A percentile compares a stretch with the other conserved stretches of the same genome.
Evolutionary conservation across 108 stramenopile species (phyloP).

Genomic region (Epithemia pelagica): DNA sequence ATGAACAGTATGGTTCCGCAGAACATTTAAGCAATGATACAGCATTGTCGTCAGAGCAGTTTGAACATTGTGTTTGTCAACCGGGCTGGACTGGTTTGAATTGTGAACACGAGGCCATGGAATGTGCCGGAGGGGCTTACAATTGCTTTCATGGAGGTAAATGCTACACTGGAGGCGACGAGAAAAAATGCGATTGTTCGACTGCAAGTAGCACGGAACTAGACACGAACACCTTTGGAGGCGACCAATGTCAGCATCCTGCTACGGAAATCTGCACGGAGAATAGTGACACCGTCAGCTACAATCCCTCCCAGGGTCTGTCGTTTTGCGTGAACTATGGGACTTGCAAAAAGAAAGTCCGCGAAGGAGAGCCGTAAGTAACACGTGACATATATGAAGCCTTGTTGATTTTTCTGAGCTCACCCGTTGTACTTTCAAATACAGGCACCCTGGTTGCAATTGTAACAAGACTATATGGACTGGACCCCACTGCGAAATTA

Average conservation of each 20-base stretch:
- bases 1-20: slow-evolving; percentile 5
- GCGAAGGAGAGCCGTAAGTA: slow-evolving; percentile 11
- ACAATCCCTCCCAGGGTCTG: slow-evolving; percentile 11
- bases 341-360: slow-evolving; percentile 28
- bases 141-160: slow-evolving; percentile 38
- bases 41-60: slow-evolving; percentile 13
- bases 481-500: slow-evolving; percentile 37
- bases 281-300: background rate
- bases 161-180: slow-evolving; percentile 23
- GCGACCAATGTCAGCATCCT: slow-evolving; percentile 37
- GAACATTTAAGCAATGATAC: slow-evolving; percentile 11
- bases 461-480: slow-evolving; percentile 20
- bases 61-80: slow-evolving; percentile 46
- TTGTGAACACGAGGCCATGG: slow-evolving; percentile 30
- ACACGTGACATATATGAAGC: background rate
- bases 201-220: slow-evolving; percentile 18
- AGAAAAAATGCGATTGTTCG: slow-evolving; percentile 36
- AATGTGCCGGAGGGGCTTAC: slow-evolving; percentile 26
- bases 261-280: slow-evolving; percentile 15
- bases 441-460: slow-evolving; percentile 28
- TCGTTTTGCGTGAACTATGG: slow-evolving; percentile 46
- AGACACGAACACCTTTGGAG: slow-evolving; percentile 24
- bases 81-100: slow-evolving; percentile 27
- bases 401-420: background rate
- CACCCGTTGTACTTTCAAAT: too few relatives aligned